Evolutionary conservation across 805 yeast genomes (phyloP).

Genomic region (Torulaspora gathmanii): DNA sequence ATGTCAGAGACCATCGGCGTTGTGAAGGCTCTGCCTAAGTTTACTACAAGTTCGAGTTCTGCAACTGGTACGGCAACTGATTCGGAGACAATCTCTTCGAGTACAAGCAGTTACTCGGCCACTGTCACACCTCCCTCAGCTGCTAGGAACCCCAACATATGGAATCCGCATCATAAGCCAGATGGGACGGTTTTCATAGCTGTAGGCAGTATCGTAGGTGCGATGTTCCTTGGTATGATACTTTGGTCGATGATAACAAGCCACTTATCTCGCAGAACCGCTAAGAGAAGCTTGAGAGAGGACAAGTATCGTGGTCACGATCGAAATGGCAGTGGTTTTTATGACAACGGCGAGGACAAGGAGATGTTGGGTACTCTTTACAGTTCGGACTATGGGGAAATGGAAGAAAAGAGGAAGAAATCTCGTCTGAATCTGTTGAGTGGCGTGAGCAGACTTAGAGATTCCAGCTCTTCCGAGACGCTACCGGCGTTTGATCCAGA

Average conservation of each 20-base stretch:
- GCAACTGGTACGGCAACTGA: conserved; percentile 10
- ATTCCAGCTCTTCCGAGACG: conserved; percentile 12
- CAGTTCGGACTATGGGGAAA: conserved; percentile 9
- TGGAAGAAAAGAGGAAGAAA: conserved; percentile 3
- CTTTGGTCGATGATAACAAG: conserved; percentile 50
- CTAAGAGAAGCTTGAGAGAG: conserved; percentile 40
- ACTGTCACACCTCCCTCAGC: conserved; percentile 50
- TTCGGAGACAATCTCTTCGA: conserved; percentile 9
- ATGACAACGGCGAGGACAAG: conserved; percentile 16
- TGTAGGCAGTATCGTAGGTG: conserved; percentile 66
- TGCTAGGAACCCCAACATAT: conserved; percentile 59
- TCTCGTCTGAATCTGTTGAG: conserved; percentile 5
- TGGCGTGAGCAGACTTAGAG: conserved; percentile 6
- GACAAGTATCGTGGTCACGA: conserved; percentile 15
- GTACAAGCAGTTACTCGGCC: conserved; percentile 26
- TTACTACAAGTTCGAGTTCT: conserved; percentile 12
- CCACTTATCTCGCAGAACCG: conserved; percentile 46
- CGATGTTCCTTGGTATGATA: conserved; percentile 47
- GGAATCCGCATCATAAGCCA: conserved; percentile 45
- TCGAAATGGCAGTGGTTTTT: conserved; percentile 13
- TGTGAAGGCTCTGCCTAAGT: conserved; percentile 25
- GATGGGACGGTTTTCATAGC: conserved; percentile 81
- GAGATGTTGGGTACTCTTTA: conserved; percentile 7
- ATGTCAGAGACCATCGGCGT: conserved; percentile 14
- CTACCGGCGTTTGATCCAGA: conserved; percentile 9